Conservation (phyloP, 805 yeast species). For the Grigorovia jiainica region DNA sequence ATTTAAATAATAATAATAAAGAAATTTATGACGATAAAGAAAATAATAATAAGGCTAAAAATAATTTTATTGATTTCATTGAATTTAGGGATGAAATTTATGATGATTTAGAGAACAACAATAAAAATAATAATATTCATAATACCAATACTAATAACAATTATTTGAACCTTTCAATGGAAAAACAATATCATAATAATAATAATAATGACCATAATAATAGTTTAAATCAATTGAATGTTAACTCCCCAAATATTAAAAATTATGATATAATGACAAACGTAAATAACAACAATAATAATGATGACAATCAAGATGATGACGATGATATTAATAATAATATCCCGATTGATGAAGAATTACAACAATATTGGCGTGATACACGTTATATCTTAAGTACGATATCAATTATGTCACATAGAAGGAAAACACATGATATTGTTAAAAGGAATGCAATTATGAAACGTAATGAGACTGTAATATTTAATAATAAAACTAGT, state of each 20-base stretch:
- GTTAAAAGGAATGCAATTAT: conserved; percentile 15
- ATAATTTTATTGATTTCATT: background rate
- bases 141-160: background rate
- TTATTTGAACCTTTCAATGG: background rate
- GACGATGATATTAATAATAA: conserved; percentile 4
- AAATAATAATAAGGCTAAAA: background rate
- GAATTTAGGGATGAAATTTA: background rate
- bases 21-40: background rate
- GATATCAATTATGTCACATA: conserved; percentile 18
- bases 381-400: conserved; percentile 20
- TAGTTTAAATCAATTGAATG: too few species aligned
- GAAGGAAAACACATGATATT: conserved; percentile 19
- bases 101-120: background rate
- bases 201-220: background rate
- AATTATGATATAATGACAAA: background rate
- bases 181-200: background rate
- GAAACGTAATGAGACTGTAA: conserved; percentile 9
- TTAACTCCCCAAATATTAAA: too few species aligned
- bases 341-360: conserved; percentile 14
- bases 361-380: conserved; percentile 20
- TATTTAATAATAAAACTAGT: conserved; percentile 8
- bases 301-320: conserved; percentile 1
- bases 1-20: background rate
- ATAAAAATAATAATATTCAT: background rate
- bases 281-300: background rate